Conservation (phyloP, 345 rosid genomes). For the Dipteronia dyeriana region DNA sequence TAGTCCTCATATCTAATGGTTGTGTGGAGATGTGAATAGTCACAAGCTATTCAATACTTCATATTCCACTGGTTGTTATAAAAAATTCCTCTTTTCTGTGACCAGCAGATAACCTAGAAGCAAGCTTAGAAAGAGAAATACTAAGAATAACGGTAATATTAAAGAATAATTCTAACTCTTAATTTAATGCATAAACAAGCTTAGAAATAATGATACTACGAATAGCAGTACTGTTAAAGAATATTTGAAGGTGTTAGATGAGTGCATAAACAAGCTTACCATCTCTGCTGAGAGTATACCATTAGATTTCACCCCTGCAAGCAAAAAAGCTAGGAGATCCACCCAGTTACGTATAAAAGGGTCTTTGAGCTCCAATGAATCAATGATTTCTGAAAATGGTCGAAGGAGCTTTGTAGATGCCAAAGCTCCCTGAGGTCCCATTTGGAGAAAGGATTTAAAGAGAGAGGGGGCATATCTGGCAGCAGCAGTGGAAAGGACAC, state of each 20-base stretch:
- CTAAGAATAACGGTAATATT: background rate
- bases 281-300: constrained; percentile 98
- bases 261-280: constrained; percentile 62
- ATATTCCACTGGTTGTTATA: background rate
- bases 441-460: constrained; percentile 66
- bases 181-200: constrained; percentile 5
- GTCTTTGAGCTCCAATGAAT: constrained; percentile 72
- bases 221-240: background rate
- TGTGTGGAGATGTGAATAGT: background rate
- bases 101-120: background rate
- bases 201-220: background rate
- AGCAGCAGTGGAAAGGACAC: constrained; percentile 85
- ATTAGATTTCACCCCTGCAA: constrained; percentile 95
- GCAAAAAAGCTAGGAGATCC: constrained; percentile 92
- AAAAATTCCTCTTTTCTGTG: background rate
- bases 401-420: constrained; percentile 86
- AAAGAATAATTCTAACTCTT: background rate
- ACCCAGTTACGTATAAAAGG: constrained; percentile 91
- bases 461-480: constrained; percentile 90
- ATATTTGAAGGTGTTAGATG: background rate
- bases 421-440: constrained; percentile 88
- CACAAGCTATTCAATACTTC: background rate
- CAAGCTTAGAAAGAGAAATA: background rate
- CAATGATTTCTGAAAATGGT: constrained; percentile 84
- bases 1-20: too few relatives aligned